Evolutionary conservation across 306 rosid genomes (phyloP).

Genomic region (Cucumis cinereus): DNA sequence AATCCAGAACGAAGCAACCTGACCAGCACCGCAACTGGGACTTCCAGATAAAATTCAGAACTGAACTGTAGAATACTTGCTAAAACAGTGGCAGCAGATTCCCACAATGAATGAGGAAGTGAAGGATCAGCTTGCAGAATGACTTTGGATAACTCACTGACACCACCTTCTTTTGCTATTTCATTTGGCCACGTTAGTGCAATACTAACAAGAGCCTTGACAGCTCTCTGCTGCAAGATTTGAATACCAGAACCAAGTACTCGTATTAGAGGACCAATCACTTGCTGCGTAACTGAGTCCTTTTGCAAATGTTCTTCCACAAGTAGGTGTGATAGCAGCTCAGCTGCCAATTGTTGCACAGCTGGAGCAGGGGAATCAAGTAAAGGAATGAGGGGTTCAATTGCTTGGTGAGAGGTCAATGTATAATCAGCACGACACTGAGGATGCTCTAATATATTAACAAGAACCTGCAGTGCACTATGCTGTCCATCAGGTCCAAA

Average conservation of each 20-base stretch:
- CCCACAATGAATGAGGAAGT: conserved; percentile 95
- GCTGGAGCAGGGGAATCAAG: conserved; percentile 84
- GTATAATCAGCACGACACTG: conserved; percentile 86
- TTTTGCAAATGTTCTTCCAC: conserved; percentile 82
- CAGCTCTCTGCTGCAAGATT: conserved; percentile 94
- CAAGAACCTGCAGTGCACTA: conserved; percentile 87
- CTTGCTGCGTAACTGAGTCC: conserved; percentile 80
- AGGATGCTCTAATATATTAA: conserved; percentile 89
- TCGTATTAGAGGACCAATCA: conserved; percentile 77
- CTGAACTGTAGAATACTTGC: conserved; percentile 91
- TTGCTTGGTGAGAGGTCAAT: conserved; percentile 71
- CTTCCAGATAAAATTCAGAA: conserved; percentile 94
- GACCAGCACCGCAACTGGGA: conserved; percentile 93
- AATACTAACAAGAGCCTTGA: conserved; percentile 88
- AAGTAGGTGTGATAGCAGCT: conserved; percentile 88
- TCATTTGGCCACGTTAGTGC: conserved; percentile 95
- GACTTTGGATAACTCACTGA: conserved; percentile 77
- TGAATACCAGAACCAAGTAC: conserved; percentile 84
- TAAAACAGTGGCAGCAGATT: conserved; percentile 91
- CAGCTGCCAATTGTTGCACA: conserved; percentile 96
- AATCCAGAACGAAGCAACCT: conserved; percentile 91
- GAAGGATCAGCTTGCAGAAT: conserved; percentile 91
- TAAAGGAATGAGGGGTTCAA: conserved; percentile 84
- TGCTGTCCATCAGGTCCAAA: conserved; percentile 96
- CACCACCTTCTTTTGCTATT: conserved; percentile 97